Evolutionary conservation across 257 asterid genomes (phyloP), one percentile per base, ranked within the genome.

Genomic region (Penstemon barbatus): DNA sequence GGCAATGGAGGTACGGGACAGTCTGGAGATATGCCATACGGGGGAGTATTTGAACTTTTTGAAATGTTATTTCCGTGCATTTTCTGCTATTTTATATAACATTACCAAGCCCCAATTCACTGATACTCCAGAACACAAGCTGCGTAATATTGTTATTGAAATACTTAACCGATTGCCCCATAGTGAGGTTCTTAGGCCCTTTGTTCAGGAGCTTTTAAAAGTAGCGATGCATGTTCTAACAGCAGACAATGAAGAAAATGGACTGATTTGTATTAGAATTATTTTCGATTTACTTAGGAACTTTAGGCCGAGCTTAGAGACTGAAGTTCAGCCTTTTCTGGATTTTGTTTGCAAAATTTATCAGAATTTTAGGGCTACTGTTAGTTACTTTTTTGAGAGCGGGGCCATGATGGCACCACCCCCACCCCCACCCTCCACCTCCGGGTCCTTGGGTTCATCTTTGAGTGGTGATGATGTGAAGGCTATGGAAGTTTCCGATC

Each of bases 1-100:
- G 97, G 99, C 89, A 4, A 83, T 86, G 95, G 99, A 94, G 89
- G 97, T 94, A 3, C 88, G 96, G 86, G 99, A 94, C 72, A 94
- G 99, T 75, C 82, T 94, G 80, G 99, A 94, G 85, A 94, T 94
- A 74, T 91, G 97, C 72, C 99, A 94, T 80, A 91, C 99, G 4
- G 99, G 99, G 84, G 99, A 94, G 87, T 94, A 94, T 77, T 83
- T 94, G 70, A 91, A 91, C 78, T 94, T 94, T 71, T 76, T 94
- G 51, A 91, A 79, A 71, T 94, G 97, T 78, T 94, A 94, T 68
- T 94, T 94, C 71, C 95, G 95, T 51, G 87, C 99, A 1, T 94
- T 94, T 78, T 91, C 99, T 4, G 80, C 84, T 48, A 85, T 94
- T 77, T 65, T 94, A 33, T 86, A 84, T 65, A 83, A 85, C 0